phyloP scores from a whole-genome alignment of 2,329 filamentous ascomycete genomes.

The Aspergillus quadrilineatus region DNA sequence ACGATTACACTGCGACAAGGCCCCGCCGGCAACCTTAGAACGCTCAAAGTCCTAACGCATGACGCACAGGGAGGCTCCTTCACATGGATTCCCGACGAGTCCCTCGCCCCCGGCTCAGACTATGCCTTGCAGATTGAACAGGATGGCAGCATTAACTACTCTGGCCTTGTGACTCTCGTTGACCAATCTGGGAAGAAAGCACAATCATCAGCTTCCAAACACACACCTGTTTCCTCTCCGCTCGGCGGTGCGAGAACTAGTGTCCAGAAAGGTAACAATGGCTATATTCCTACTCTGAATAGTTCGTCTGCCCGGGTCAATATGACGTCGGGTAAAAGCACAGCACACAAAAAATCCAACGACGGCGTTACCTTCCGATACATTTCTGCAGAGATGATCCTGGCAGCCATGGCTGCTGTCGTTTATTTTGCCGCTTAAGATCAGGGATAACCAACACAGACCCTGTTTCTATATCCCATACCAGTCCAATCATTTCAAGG shows the following conservation, averaged over 20 bases:
- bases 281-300: conserved; percentile 20
- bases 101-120: conserved; percentile 46
- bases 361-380: conserved; percentile 16
- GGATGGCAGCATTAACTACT: conserved; percentile 55
- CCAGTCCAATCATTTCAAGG: background rate
- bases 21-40: conserved; percentile 48
- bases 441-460: background rate
- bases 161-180: conserved; percentile 49
- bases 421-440: conserved; percentile 16
- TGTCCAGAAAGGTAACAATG: conserved; percentile 23
- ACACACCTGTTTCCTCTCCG: conserved; percentile 15
- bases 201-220: background rate
- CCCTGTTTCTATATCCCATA: background rate
- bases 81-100: conserved; percentile 51
- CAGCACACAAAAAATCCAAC: conserved; percentile 15
- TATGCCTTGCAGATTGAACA: conserved; percentile 62
- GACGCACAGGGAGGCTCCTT: conserved; percentile 48
- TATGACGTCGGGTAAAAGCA: conserved; percentile 16
- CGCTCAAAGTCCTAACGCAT: conserved; percentile 50
- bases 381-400: conserved; percentile 14
- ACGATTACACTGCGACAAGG: conserved; percentile 60
- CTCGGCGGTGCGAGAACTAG: conserved; percentile 8
- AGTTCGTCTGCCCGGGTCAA: conserved; percentile 7
- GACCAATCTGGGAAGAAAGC: conserved; percentile 29
- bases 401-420: conserved; percentile 15